Conservation (phyloP, 257 asterid genomes). For the Mitragyna speciosa region DNA sequence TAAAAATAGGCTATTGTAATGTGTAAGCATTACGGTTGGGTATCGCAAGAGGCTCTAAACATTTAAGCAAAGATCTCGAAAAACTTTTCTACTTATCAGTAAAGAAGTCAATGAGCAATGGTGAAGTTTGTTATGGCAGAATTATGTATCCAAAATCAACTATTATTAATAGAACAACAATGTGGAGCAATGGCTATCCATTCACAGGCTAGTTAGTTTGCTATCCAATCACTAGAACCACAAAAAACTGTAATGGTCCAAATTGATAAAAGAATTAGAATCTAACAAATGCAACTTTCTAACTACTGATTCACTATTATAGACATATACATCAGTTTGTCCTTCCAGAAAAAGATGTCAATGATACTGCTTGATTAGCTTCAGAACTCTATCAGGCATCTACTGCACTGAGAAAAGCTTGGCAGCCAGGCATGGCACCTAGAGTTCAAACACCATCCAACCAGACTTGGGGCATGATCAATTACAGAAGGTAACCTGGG, state of each 20-base stretch:
- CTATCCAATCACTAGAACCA: not conserved
- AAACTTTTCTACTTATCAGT: not conserved
- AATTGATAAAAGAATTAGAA: not conserved
- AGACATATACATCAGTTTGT: not conserved
- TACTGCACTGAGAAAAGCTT: not conserved
- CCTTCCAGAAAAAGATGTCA: not conserved
- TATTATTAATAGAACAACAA: not conserved
- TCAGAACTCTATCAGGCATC: slow-evolving; percentile 9
- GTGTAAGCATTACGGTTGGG: too few relatives aligned
- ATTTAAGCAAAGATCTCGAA: not conserved
- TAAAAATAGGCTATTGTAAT: too few relatives aligned
- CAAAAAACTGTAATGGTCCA: not conserved
- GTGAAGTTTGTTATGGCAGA: not conserved
- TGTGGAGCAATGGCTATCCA: not conserved
- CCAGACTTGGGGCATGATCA: not conserved
- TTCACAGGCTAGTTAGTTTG: not conserved
- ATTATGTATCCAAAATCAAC: not conserved
- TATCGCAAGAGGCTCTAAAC: too few relatives aligned
- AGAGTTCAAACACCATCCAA: slow-evolving; percentile 3
- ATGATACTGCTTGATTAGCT: slow-evolving; percentile 4
- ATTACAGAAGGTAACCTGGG: not conserved
- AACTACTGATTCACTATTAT: slow-evolving; percentile 11
- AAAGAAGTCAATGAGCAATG: not conserved
- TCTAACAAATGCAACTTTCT: slow-evolving; percentile 6
- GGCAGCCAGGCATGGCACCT: not conserved